These are phyloP conservation scores for Nemania bipapillata DNA, from an alignment of 2,329 filamentous ascomycete genomes.

Conservation along the genomic window DNA sequence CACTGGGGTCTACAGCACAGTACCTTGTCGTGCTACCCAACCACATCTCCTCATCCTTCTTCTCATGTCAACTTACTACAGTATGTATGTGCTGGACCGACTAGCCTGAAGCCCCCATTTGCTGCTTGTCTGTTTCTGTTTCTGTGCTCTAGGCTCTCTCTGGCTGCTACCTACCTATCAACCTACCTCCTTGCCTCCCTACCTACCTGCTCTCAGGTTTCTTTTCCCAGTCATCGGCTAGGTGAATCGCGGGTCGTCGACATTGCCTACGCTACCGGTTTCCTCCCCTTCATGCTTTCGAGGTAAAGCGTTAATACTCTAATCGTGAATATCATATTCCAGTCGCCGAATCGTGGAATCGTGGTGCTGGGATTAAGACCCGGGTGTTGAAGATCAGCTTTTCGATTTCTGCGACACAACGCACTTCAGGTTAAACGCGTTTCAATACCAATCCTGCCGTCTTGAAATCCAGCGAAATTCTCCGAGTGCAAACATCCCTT, in stretches of 20 bases:
- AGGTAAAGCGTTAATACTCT: slow-evolving; percentile 27
- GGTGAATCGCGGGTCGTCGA: slow-evolving; percentile 28
- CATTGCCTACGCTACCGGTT: slow-evolving; percentile 13
- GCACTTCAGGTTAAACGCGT: slow-evolving; percentile 50
- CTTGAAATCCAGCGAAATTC: slow-evolving; percentile 33
- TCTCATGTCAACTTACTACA: slow-evolving; percentile 28
- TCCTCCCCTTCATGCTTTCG: slow-evolving; percentile 13
- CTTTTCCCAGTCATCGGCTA: slow-evolving; percentile 18
- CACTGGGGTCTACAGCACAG: slow-evolving; percentile 22
- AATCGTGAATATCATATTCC: slow-evolving; percentile 25
- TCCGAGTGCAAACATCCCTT: slow-evolving; percentile 20
- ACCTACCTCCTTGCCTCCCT: background rate
- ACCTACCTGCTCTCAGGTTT: background rate
- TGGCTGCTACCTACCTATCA: slow-evolving; percentile 6
- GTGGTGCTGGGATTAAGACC: slow-evolving; percentile 34
- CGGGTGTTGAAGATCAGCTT: slow-evolving; percentile 44
- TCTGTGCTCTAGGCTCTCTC: slow-evolving; percentile 21
- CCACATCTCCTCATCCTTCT: slow-evolving; percentile 18
- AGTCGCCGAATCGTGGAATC: slow-evolving; percentile 34
- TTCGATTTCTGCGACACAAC: slow-evolving; percentile 56
- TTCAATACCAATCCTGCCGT: slow-evolving; percentile 48
- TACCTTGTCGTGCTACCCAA: slow-evolving; percentile 33
- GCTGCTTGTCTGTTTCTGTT: slow-evolving; percentile 18
- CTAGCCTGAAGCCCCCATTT: slow-evolving; percentile 19
- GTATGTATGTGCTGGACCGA: too few relatives aligned